A percentile compares a stretch with the other conserved stretches of the same genome.
Conservation (phyloP, 345 rosid species). For the Clausena lansium region DNA sequence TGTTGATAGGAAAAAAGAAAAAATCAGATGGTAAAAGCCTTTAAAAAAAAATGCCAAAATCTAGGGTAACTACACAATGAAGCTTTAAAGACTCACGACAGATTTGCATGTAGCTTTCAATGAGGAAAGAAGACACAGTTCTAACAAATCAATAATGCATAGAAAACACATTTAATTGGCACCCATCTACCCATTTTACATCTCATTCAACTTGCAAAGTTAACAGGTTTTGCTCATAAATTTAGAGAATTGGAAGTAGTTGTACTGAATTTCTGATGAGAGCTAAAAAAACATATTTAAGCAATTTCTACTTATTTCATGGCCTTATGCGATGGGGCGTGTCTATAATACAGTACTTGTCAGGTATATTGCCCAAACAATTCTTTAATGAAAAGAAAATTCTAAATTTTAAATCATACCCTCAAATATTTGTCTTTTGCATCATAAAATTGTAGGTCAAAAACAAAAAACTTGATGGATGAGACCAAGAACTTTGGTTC, state of each 20-base stretch:
- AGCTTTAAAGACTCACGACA: conserved; percentile 20
- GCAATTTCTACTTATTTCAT: not conserved
- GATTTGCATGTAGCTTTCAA: conserved; percentile 24
- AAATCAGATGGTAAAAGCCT: not conserved
- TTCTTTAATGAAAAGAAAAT: too few relatives aligned
- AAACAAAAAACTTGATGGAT: too few relatives aligned
- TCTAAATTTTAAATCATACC: too few relatives aligned
- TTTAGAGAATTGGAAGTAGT: conserved; percentile 20
- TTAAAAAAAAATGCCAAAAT: not conserved
- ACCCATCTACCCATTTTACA: conserved; percentile 13
- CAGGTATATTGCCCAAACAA: too few relatives aligned
- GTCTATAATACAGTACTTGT: too few relatives aligned
- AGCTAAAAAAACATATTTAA: not conserved
- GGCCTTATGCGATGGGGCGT: too few relatives aligned
- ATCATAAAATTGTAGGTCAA: too few relatives aligned
- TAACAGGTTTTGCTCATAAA: conserved; percentile 22
- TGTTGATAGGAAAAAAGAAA: not conserved
- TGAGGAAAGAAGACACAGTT: conserved; percentile 12
- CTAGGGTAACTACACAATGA: conserved; percentile 10
- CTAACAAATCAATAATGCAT: not conserved
- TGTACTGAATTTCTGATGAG: not conserved
- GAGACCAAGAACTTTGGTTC: too few relatives aligned
- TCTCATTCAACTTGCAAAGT: conserved; percentile 9
- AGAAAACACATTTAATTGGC: conserved; percentile 28
- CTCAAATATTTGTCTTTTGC: too few relatives aligned